Base-by-base conservation (phyloP, 805 yeast genomes). In the Candida awuae region DNA sequence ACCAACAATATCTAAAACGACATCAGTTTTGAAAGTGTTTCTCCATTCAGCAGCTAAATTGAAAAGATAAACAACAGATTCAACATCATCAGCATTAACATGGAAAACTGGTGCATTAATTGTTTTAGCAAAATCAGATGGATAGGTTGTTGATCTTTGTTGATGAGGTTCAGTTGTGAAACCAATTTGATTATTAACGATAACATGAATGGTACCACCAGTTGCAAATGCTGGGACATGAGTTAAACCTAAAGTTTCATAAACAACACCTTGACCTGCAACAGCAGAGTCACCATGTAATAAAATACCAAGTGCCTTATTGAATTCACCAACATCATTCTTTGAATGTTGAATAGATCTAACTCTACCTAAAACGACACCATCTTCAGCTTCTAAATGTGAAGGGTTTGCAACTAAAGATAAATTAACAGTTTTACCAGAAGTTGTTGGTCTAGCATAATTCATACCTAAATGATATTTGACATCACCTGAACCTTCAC, bases 261-360 rank as follows among this genome's bases (percentile, higher is more conserved):
- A 92, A 43, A 92, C 97, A 41, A 92, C 94, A 79, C 99, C 99
- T 70, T 92, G 98, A 49, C 84, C 98, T 32, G 97, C 88, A 61
- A 92, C 88, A 28, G 98, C 98, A 42, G 99, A 95, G 65, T 92
- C 99, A 74, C 99, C 99, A 63, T 92, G 99, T 64, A 92, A 72
- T 63, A 92, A 71, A 44, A 92, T 84, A 49, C 92, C 82, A 73
- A 92, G 71, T 34, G 97, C 96, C 68, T 87, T 90, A 54, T 78
- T 70, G 70, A 70, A 84, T 32, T 72, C 75, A 47, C 87, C 87
- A 49, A 83, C 77, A 59, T 92, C 97, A 54, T 77, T 70, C 70
- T 90, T 90, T 68, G 77, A 83, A 59, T 86, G 94, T 66, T 84
- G 92, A 49, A 88, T 79, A 50, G 98, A 94, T 69, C 98, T 80